Evolutionary conservation across 441 rosid species (phyloP).

Genomic region (Gossypium aridum): DNA sequence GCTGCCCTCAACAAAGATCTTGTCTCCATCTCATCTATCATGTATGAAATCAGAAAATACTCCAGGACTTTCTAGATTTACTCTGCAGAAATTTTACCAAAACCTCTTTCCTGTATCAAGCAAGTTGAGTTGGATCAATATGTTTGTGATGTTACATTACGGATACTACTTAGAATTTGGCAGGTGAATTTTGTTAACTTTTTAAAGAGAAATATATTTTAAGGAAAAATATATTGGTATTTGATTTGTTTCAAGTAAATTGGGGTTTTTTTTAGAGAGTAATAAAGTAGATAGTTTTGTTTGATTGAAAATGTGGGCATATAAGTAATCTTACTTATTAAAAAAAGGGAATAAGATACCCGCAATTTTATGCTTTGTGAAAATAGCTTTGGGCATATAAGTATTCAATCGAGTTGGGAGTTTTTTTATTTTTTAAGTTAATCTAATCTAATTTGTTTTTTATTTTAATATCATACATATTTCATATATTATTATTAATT

Average conservation of each 20-base stretch:
- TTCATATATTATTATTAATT: too few species aligned
- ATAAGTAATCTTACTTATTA: too few species aligned
- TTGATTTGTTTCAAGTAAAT: background rate
- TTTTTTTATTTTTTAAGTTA: too few species aligned
- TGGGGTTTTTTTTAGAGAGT: too few species aligned
- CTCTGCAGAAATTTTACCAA: background rate
- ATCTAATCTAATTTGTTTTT: too few species aligned
- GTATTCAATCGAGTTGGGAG: too few species aligned
- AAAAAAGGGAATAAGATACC: too few species aligned
- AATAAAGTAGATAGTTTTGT: too few species aligned
- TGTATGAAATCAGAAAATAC: slow-evolving; percentile 96
- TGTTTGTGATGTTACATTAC: background rate
- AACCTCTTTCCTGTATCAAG: background rate
- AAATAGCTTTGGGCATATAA: too few species aligned
- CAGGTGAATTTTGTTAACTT: background rate
- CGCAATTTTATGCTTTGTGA: too few species aligned
- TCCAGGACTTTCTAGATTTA: slow-evolving; percentile 65
- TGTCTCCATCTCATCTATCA: slow-evolving; percentile 84
- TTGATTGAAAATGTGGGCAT: too few species aligned
- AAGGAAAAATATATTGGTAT: background rate
- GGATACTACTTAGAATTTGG: background rate
- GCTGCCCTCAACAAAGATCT: slow-evolving; percentile 85
- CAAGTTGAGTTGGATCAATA: background rate
- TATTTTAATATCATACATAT: too few species aligned
- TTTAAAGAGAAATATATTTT: background rate